Percentiles rank a stretch among this genome's conserved stretches.
Conservation (phyloP, 2,329 filamentous ascomycete species). For the Parastagonospora nodorum region DNA sequence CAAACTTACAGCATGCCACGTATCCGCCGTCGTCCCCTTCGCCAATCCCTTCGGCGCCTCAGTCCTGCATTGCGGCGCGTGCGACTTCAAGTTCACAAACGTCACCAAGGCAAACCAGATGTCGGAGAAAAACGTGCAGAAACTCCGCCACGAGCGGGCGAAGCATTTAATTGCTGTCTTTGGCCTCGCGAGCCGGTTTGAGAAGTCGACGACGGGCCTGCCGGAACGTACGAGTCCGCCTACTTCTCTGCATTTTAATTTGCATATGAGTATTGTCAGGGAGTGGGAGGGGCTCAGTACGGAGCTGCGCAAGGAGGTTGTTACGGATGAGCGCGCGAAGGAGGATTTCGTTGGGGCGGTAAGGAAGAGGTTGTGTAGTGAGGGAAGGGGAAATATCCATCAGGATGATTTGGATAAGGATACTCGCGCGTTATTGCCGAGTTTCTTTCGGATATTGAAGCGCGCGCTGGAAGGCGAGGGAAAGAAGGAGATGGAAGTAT, state of each 20-base stretch:
- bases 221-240: conserved; percentile 31
- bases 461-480: conserved; percentile 22
- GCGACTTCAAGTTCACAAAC: conserved; percentile 16
- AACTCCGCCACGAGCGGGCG: conserved; percentile 22
- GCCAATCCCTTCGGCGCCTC: conserved; percentile 33
- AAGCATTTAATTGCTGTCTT: conserved; percentile 28
- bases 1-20: conserved; percentile 6
- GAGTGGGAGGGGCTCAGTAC: conserved; percentile 22
- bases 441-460: conserved; percentile 29
- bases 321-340: conserved; percentile 3
- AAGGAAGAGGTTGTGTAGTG: conserved; percentile 18
- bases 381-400: conserved; percentile 32
- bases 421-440: conserved; percentile 24
- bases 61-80: conserved; percentile 33
- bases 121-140: conserved; percentile 3
- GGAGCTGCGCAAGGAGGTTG: conserved; percentile 8
- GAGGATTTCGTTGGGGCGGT: conserved; percentile 24
- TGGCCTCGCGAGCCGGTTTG: conserved; percentile 24
- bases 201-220: conserved; percentile 29
- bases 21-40: conserved; percentile 24
- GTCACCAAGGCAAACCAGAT: background rate
- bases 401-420: conserved; percentile 13
- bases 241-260: conserved; percentile 27
- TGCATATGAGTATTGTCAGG: conserved; percentile 34
- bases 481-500: conserved; percentile 14